A percentile compares a stretch with the other conserved stretches of the same genome.
phyloP scores from a whole-genome alignment of 2,329 filamentous ascomycete species.

The Rutstroemia sp. region DNA sequence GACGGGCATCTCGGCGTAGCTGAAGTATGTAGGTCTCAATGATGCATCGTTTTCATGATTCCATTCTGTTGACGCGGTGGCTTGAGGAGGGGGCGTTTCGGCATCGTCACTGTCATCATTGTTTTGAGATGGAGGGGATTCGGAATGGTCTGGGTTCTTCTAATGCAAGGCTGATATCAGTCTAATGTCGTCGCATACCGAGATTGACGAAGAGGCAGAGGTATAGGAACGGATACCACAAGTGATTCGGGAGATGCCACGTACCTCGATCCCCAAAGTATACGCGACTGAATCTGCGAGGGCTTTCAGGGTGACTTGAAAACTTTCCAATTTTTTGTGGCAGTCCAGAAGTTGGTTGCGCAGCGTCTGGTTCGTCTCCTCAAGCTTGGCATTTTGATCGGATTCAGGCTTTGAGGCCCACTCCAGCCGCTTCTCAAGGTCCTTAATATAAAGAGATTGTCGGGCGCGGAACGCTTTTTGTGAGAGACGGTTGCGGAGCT shows the following conservation, averaged over 20 bases:
- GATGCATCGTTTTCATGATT: neutral
- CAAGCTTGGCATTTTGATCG: slow-evolving; percentile 6
- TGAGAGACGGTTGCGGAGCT: slow-evolving; percentile 7
- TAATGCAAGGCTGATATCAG: neutral
- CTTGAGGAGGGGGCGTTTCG: neutral
- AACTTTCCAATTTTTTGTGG: slow-evolving; percentile 7
- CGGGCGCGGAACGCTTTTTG: slow-evolving; percentile 8
- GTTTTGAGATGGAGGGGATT: neutral
- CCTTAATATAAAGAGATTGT: slow-evolving; percentile 5
- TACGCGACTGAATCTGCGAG: slow-evolving; percentile 5
- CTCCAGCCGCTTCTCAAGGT: slow-evolving; percentile 5
- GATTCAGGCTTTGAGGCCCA: slow-evolving; percentile 7
- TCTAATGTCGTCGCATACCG: neutral
- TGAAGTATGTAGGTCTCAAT: neutral
- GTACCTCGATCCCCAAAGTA: slow-evolving; percentile 6
- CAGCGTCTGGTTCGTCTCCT: slow-evolving; percentile 1
- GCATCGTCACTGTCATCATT: slow-evolving; percentile 3
- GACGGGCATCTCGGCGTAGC: neutral
- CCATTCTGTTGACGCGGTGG: neutral
- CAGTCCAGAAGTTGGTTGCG: slow-evolving; percentile 5
- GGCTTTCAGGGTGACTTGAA: slow-evolving; percentile 4
- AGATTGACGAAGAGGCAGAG: neutral
- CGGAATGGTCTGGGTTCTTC: neutral
- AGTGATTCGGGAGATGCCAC: neutral
- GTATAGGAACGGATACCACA: no score